Base-by-base conservation (phyloP, 768 basidiomycete genomes). In the Galerina sulciceps region DNA sequence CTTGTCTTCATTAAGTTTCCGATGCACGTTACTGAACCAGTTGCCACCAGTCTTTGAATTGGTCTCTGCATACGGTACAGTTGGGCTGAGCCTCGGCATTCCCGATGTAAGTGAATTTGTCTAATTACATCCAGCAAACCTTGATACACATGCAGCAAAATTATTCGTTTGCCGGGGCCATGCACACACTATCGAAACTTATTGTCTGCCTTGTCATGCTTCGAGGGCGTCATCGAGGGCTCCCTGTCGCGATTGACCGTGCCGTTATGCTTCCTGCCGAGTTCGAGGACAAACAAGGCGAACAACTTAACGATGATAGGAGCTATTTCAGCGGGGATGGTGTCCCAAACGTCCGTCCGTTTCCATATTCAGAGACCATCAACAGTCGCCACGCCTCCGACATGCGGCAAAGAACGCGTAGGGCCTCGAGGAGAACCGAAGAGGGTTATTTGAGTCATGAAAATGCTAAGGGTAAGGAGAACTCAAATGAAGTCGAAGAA, bases 141-240 rank as follows among this genome's bases (percentile, higher is more conserved):
- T 31, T 17, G 14, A 26, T n/a, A 14, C 53, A 13, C 14, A 8
- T 26, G 14, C 17, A 97, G 94, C 80, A 84, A 69, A 90, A 91
- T 69, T 93, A 85, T 65, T 93, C 92, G 0, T 82, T 98, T 53
- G 85, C 85, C 5, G 96, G 94, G 1, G 85, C 88, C 10, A 86
- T 96, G 58, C 78, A 81, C 13, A 84, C 89, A 0, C 73, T 97
- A 5, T 95, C 94, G 0, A 99, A 99, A 72, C 81, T 99, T 36
- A 86, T 99, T 56, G 65, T 98, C 23, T 88, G 87, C 67, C 71
- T 84, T 10, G 94, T 99, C 64, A 99, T 99, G 93, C 82, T 99
- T 60, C 90, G 97, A 57, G 94, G 95, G 8, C 85, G 94, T 11
- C 95, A 98, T 72, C 88, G 95, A 46, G 93, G 93, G 37, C 76